Base-by-base conservation (phyloP, 2,329 filamentous ascomycete species). In the Colletotrichum abscissum region DNA sequence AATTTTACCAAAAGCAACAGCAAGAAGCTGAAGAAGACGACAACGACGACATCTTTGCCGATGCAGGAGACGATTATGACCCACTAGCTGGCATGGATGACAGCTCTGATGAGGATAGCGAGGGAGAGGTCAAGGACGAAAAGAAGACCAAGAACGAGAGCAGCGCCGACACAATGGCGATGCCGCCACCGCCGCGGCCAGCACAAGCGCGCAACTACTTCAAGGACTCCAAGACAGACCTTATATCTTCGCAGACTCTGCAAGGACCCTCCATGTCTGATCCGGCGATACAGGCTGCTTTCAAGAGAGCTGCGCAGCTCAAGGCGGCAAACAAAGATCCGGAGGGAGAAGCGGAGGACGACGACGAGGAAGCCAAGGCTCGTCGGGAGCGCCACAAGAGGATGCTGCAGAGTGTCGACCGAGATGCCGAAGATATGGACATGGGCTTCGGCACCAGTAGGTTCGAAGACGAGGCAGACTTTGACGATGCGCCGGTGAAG, bases 361-460 rank as follows among this genome's bases (percentile, higher is more conserved):
- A 84, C 46, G 81, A 82, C n/a, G 78, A 84, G 73, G 85, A 84
- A 64, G 85, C 86, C 5, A 85, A 83, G 77, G 90, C 90, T 1
- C 90, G 91, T 74, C 89, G 92, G 75, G 91, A 92, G 63, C 92
- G 93, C 8, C 90, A 92, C 64, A 92, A 91, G 81, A 92, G 90
- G 76, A 93, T 98, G 86, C 86, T 98, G 6, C 87, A 92, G 77
- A 88, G 88, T 73, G 90, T 92, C 68, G 93, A 94, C 76, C 90
- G 95, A 60, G 96, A 98, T 80, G 91, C 95, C 60, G 92, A 96
- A 70, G 96, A 99, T 83, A 89, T 99, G 84, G 97, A 99, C 79
- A 90, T 98, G 87, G 96, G 95, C 73, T 98, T 99, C 79, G 97
- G 97, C 42, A 94, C 92, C 24, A 97, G 93, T 79, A 89, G 96